These are phyloP conservation scores for Pachyrhizus erosus DNA, from an alignment of 306 rosid genomes.

Conservation along the genomic window DNA sequence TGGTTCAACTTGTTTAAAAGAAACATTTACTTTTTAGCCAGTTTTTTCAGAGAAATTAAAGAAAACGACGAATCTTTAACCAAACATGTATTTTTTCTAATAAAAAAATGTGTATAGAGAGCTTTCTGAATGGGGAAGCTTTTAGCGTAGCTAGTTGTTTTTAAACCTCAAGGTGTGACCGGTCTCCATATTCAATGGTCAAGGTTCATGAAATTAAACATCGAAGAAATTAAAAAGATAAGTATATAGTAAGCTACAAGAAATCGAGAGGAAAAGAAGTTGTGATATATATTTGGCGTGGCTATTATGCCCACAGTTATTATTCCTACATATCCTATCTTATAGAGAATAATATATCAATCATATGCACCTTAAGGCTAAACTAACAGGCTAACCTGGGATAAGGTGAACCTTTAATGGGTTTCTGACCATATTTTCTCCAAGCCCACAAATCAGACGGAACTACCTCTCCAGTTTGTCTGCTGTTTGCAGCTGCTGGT, in stretches of 20 bases:
- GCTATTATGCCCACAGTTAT: not conserved
- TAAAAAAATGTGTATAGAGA: constrained; percentile 4
- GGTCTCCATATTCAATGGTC: constrained; percentile 34
- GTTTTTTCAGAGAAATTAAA: not conserved
- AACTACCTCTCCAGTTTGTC: constrained; percentile 92
- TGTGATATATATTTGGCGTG: not conserved
- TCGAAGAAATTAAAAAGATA: not conserved
- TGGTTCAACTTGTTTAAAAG: not conserved
- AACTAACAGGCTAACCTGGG: constrained; percentile 66
- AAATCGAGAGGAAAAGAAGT: constrained; percentile 32
- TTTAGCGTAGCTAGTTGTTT: not conserved
- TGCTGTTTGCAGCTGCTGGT: constrained; percentile 86
- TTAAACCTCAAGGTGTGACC: constrained; percentile 22
- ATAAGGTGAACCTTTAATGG: constrained; percentile 97
- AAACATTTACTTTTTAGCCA: not conserved
- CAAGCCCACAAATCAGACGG: constrained; percentile 99
- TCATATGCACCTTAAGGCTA: constrained; percentile 12
- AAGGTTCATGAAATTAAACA: constrained; percentile 19
- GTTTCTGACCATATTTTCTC: constrained; percentile 99
- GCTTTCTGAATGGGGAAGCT: not conserved
- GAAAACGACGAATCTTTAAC: not conserved
- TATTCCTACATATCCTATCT: not conserved
- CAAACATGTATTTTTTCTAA: not conserved
- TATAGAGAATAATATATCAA: constrained; percentile 13
- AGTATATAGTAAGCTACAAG: constrained; percentile 37